phyloP scores from a whole-genome alignment of 352 stramenopile species.

The Globisporangium paroecandrum region DNA sequence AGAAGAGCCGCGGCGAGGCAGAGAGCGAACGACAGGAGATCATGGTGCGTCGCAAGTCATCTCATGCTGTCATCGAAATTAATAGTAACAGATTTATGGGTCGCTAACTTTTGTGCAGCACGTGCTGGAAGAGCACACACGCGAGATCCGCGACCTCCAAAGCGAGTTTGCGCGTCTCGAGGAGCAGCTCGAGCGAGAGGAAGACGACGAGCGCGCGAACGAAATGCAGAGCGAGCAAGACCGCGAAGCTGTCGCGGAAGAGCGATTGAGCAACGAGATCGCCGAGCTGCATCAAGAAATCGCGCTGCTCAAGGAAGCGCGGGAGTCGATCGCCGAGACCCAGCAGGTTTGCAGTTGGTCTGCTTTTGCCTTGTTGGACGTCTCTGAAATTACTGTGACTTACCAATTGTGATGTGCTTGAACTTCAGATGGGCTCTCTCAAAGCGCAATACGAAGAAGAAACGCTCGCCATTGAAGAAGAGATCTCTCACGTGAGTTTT shows the following conservation, averaged over 20 bases:
- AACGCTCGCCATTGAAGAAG: slow-evolving; percentile 50
- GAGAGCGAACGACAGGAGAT: slow-evolving; percentile 14
- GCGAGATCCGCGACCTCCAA: slow-evolving; percentile 52
- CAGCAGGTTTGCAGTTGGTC: slow-evolving; percentile 29
- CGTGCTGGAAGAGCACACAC: slow-evolving; percentile 41
- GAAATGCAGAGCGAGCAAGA: slow-evolving; percentile 33
- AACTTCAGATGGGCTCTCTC: slow-evolving; percentile 40
- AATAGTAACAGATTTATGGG: neutral
- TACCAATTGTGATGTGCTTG: slow-evolving; percentile 9
- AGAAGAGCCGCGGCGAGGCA: slow-evolving; percentile 17
- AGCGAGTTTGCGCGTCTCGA: slow-evolving; percentile 42
- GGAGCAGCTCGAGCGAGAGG: slow-evolving; percentile 32
- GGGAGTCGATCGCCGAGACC: slow-evolving; percentile 44
- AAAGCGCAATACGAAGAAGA: slow-evolving; percentile 71
- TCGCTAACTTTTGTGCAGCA: slow-evolving; percentile 10
- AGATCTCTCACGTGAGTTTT: slow-evolving; percentile 45
- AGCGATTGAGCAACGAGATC: slow-evolving; percentile 47
- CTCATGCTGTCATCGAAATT: neutral
- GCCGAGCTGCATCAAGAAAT: slow-evolving; percentile 58
- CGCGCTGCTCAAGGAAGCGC: slow-evolving; percentile 46
- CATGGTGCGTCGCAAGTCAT: neutral
- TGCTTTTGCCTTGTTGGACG: neutral
- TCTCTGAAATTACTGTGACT: neutral
- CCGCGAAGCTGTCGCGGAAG: slow-evolving; percentile 27
- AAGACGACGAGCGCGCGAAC: slow-evolving; percentile 16